These are phyloP conservation scores for Phytopythium oedochilum DNA, from an alignment of 352 stramenopile genomes.

Conservation along the genomic window DNA sequence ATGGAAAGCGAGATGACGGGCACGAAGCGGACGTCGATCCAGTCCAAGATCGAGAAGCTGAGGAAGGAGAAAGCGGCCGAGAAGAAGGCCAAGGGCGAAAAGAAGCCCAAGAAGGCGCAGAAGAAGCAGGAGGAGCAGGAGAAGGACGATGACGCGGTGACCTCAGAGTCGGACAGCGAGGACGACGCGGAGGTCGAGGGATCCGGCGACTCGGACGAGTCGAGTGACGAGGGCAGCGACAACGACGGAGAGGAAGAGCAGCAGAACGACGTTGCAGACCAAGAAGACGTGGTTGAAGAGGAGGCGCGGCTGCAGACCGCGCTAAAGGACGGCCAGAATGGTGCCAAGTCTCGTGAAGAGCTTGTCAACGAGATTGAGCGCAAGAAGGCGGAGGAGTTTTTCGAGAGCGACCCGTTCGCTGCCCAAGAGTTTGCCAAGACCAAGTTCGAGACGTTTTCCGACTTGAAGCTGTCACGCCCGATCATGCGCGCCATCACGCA, in stretches of 20 bases:
- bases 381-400: constrained; percentile 79
- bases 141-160: constrained; percentile 9
- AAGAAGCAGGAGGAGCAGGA: constrained; percentile 28
- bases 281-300: constrained; percentile 69
- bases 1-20: constrained; percentile 55
- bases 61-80: constrained; percentile 65
- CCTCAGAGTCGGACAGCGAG: constrained; percentile 9
- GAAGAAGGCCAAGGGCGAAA: constrained; percentile 51
- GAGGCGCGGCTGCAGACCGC: constrained; percentile 66
- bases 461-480: constrained; percentile 96
- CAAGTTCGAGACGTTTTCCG: constrained; percentile 92
- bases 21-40: constrained; percentile 78
- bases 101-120: constrained; percentile 37
- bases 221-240: constrained; percentile 17
- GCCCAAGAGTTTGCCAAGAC: constrained; percentile 75
- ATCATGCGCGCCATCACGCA: constrained; percentile 95
- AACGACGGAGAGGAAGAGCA: constrained; percentile 23
- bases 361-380: constrained; percentile 71
- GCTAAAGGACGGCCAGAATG: constrained; percentile 52
- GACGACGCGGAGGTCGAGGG: constrained; percentile 14
- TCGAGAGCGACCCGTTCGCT: constrained; percentile 73
- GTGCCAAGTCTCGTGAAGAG: constrained; percentile 47
- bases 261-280: constrained; percentile 40
- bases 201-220: background rate
- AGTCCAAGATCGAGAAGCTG: constrained; percentile 83